Conservation (phyloP, 2,329 filamentous ascomycete species). For the Botryotinia narcissicola region DNA sequence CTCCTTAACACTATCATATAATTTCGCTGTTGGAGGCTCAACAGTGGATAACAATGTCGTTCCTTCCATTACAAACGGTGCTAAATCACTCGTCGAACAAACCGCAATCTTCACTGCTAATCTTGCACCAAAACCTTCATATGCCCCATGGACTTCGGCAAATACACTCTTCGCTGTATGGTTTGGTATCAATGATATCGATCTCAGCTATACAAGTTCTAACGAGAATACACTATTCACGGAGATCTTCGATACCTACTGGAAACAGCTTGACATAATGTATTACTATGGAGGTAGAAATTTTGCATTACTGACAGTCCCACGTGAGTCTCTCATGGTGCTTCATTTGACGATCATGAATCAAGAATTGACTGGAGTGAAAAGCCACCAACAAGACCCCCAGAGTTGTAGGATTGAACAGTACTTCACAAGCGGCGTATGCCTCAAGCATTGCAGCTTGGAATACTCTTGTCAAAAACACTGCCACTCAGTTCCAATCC, state of each 20-base stretch:
- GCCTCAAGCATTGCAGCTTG: constrained; percentile 8
- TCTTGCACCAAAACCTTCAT: constrained; percentile 12
- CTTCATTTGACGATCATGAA: no score
- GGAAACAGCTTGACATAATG: constrained; percentile 31
- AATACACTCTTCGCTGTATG: constrained; percentile 11
- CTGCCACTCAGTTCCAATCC: constrained; percentile 8
- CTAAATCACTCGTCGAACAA: constrained; percentile 3
- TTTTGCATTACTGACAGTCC: constrained; percentile 50
- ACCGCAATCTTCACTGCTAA: constrained; percentile 4
- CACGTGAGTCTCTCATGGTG: constrained; percentile 33
- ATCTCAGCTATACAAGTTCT: not conserved
- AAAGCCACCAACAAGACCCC: constrained; percentile 4
- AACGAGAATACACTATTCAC: not conserved
- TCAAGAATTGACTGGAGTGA: not conserved
- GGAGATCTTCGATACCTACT: constrained; percentile 6
- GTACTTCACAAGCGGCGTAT: not conserved
- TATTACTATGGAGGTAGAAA: constrained; percentile 48
- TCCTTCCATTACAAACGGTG: not conserved
- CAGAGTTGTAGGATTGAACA: not conserved
- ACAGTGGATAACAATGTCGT: not conserved
- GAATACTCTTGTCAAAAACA: not conserved
- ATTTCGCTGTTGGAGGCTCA: not conserved
- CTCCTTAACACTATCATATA: constrained; percentile 4
- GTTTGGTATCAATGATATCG: constrained; percentile 16
- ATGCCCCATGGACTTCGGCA: constrained; percentile 8